phyloP scores from a whole-genome alignment of 1,284 basidiomycete genomes.

The Malassezia japonica region DNA sequence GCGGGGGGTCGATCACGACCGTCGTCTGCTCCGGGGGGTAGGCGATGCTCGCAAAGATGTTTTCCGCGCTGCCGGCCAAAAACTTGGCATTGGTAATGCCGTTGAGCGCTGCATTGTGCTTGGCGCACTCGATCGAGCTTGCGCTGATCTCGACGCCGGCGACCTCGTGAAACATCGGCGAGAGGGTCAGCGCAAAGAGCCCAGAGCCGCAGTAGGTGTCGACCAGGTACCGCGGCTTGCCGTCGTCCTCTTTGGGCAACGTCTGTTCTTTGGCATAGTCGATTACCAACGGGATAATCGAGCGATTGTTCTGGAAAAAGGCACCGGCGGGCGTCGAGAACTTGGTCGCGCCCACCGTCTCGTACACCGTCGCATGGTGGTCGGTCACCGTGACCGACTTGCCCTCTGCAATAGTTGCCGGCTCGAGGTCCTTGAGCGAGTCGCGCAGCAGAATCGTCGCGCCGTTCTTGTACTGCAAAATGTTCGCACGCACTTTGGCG shows the following conservation, averaged over 20 bases:
- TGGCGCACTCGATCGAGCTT: slow-evolving; percentile 70
- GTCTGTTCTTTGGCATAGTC: slow-evolving; percentile 59
- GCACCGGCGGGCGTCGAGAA: slow-evolving; percentile 74
- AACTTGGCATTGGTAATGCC: slow-evolving; percentile 50
- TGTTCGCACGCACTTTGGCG: slow-evolving; percentile 64
- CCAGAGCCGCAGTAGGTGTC: slow-evolving; percentile 58
- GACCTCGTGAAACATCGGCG: slow-evolving; percentile 65
- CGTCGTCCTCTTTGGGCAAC: slow-evolving; percentile 3
- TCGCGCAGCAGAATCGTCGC: slow-evolving; percentile 86
- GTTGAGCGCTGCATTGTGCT: slow-evolving; percentile 71
- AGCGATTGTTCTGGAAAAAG: slow-evolving; percentile 98
- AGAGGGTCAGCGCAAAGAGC: slow-evolving; percentile 80
- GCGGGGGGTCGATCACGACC: slow-evolving; percentile 38
- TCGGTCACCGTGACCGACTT: slow-evolving; percentile 57
- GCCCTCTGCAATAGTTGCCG: slow-evolving; percentile 16
- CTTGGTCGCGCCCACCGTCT: slow-evolving; percentile 67
- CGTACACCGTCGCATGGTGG: slow-evolving; percentile 70
- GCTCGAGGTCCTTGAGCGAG: slow-evolving; percentile 54
- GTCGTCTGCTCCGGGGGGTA: slow-evolving; percentile 64
- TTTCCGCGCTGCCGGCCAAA: slow-evolving; percentile 55
- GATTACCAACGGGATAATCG: slow-evolving; percentile 72
- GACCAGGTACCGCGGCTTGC: slow-evolving; percentile 28
- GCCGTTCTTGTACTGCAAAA: slow-evolving; percentile 72
- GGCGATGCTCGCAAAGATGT: slow-evolving; percentile 52
- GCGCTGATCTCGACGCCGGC: slow-evolving; percentile 72